Base-by-base conservation (phyloP, 2,329 filamentous ascomycete species). In the Sporothrix brunneoviolacea region DNA sequence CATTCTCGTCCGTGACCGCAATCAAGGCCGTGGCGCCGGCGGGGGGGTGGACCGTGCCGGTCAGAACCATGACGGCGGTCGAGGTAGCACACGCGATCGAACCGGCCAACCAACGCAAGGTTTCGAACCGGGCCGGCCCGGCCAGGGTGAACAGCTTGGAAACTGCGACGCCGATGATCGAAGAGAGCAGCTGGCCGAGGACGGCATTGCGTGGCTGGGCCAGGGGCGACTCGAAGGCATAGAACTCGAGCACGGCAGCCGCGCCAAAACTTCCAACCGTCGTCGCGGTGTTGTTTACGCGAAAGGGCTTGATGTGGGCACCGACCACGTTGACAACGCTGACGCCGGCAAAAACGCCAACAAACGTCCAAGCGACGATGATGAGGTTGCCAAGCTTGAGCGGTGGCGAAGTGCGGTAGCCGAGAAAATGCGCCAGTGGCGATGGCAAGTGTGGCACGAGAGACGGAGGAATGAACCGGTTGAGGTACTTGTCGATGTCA, bases 401-500 rank as follows among this genome's bases (percentile, higher is more conserved):
- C 58, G 22, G 62, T 28, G 54, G 53, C n/a, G 45, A 51, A 41
- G 61, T 66, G 54, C 84, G 76, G 60, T 86, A 70, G 10, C 86
- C 85, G 2, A 94, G 68, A 58, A 88, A 85, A 57, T 81, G 77
- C 18, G 86, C 77, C 18, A 93, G 62, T 0, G 77, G 76, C 41
- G 71, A 72, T 0, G 89, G 90, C 1, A 95, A 62, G 39, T 71
- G 68, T 24, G 76, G 69, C 63, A 88, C 76, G 58, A 77, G 79
- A 36, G 84, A 83, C 13, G 77, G 70, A 8, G 86, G 86, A 21
- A 94, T 62, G 54, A 81, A 73, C 3, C 76, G 84, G 63, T 91
- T 89, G 45, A 94, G 64, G 62, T 84, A 80, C n/a, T 68, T 69
- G 71, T 95, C 90, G 56, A 95, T 78, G 67, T 93, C 80, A 66